A percentile compares a stretch with the other conserved stretches of the same genome.
phyloP scores from a whole-genome alignment of 805 yeast species.

The Pichia paraexigua region DNA sequence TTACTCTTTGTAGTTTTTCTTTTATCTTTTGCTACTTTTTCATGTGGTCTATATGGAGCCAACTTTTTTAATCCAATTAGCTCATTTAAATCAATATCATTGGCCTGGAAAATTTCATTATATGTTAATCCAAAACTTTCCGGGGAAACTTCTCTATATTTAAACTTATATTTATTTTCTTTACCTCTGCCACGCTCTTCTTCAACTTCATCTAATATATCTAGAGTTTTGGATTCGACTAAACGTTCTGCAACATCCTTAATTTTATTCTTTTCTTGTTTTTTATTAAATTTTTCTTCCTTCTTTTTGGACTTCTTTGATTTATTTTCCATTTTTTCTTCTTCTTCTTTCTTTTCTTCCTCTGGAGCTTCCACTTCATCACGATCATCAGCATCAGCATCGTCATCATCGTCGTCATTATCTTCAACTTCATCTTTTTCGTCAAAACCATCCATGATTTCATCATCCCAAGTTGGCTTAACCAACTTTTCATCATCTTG shows the following conservation, averaged over 20 bases:
- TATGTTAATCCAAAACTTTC: conserved; percentile 82
- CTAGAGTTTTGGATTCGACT: conserved; percentile 64
- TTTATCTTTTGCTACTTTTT: conserved; percentile 64
- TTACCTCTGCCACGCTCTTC: conserved; percentile 55
- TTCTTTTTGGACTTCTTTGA: conserved; percentile 48
- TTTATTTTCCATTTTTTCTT: conserved; percentile 25
- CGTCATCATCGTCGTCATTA: conserved; percentile 35
- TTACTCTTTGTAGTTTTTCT: conserved; percentile 77
- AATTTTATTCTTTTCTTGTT: conserved; percentile 53
- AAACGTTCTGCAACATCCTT: conserved; percentile 66
- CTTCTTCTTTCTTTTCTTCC: conserved; percentile 18
- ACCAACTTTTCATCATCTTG: conserved; percentile 37
- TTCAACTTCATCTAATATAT: conserved; percentile 61
- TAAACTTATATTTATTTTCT: conserved; percentile 49
- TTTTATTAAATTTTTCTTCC: conserved; percentile 45
- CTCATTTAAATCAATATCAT: conserved; percentile 76
- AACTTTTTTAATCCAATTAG: conserved; percentile 84
- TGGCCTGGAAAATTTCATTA: conserved; percentile 83
- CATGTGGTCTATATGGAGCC: conserved; percentile 84
- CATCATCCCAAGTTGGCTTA: conserved; percentile 63
- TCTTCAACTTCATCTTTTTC: conserved; percentile 27
- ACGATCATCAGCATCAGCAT: conserved; percentile 26
- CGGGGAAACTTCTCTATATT: conserved; percentile 91
- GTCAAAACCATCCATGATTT: conserved; percentile 28
- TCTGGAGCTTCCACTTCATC: background rate